These are phyloP conservation scores for Kalmusia sp. DNA, from an alignment of 2,329 filamentous ascomycete species.

Conservation along the genomic window DNA sequence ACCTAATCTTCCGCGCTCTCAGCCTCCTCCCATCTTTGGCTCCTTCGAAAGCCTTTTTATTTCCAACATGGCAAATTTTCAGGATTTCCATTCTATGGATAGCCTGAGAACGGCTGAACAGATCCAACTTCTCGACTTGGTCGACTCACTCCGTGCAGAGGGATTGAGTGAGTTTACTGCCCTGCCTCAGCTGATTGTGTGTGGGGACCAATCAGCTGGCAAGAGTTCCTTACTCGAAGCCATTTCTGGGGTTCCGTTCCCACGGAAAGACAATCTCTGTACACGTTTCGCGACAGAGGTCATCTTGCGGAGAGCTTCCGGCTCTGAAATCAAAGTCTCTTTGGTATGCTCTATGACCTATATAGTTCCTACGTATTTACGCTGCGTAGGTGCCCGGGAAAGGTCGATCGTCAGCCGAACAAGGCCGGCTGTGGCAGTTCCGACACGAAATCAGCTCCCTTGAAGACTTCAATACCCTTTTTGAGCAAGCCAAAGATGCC, in stretches of 20 bases:
- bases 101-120: no score
- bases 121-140: neutral
- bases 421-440: neutral
- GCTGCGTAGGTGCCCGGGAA: no score
- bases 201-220: constrained; percentile 20
- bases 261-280: constrained; percentile 57
- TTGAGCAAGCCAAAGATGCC: constrained; percentile 57
- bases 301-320: constrained; percentile 53
- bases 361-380: neutral
- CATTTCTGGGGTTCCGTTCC: constrained; percentile 54
- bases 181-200: constrained; percentile 15
- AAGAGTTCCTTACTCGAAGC: constrained; percentile 27
- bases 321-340: no score
- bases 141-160: constrained; percentile 8
- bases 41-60: no score
- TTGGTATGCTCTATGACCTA: neutral
- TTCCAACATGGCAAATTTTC: no score
- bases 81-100: no score
- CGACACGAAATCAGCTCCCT: constrained; percentile 5
- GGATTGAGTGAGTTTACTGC: neutral
- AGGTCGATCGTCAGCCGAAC: neutral
- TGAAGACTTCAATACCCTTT: constrained; percentile 7
- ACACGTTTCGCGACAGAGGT: constrained; percentile 68
- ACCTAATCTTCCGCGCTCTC: no score
- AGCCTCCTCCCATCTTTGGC: no score